These are phyloP conservation scores for Mesotaenium endlicherianum DNA, from an alignment of 139 green algal species.

Conservation along the genomic window DNA sequence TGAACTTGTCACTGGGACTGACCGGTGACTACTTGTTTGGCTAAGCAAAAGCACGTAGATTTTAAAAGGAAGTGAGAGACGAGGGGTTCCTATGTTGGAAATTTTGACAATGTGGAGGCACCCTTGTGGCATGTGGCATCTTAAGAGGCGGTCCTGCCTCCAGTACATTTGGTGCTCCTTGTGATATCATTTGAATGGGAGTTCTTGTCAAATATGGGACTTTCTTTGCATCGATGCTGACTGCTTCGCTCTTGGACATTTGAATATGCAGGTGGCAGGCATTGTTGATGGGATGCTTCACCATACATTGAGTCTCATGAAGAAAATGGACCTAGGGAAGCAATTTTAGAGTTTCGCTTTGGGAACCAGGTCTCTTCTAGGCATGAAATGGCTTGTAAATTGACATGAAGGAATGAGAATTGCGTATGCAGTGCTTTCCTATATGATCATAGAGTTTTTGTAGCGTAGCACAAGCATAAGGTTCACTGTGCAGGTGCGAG, in stretches of 20 bases:
- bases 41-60: no score
- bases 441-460: no score
- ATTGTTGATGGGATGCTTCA: slow-evolving; percentile 55
- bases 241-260: neutral
- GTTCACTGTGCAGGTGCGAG: no score
- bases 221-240: neutral
- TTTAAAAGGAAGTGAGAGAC: no score
- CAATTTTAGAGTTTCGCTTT: slow-evolving; percentile 23
- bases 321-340: slow-evolving; percentile 61
- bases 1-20: no score
- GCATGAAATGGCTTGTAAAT: no score
- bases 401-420: no score
- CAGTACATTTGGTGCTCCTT: neutral
- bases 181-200: neutral
- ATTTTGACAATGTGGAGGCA: neutral
- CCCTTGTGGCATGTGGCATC: neutral
- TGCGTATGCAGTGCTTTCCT: no score
- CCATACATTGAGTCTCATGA: slow-evolving; percentile 32
- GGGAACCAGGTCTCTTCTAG: no score
- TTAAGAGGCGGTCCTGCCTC: neutral
- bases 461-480: no score
- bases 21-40: no score
- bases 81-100: neutral
- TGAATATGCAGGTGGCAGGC: slow-evolving; percentile 23
- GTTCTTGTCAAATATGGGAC: neutral